Conservation (phyloP, 345 rosid species). For the Anacardium occidentale region DNA sequence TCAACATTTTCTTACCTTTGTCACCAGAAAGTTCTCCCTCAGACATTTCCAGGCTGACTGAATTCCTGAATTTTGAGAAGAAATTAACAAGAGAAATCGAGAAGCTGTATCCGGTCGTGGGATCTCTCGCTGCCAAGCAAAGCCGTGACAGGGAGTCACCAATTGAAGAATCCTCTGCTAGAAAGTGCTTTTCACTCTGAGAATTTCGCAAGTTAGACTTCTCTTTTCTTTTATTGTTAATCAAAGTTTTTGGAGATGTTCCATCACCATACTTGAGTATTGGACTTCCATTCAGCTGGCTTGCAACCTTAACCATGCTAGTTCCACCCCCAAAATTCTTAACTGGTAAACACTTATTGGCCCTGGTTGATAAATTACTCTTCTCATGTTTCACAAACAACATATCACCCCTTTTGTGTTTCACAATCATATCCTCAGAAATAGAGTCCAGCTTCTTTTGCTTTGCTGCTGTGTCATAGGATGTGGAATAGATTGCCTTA, state of each 20-base stretch:
- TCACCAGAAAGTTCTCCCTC: constrained; percentile 24
- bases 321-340: constrained; percentile 39
- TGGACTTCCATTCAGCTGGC: constrained; percentile 26
- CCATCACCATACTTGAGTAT: constrained; percentile 20
- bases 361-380: constrained; percentile 19
- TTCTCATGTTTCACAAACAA: constrained; percentile 28
- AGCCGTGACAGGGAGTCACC: constrained; percentile 37
- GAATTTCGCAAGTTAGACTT: constrained; percentile 27
- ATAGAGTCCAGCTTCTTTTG: constrained; percentile 10
- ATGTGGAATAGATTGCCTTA: constrained; percentile 32
- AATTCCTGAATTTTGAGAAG: constrained; percentile 43
- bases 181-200: constrained; percentile 16
- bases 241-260: not conserved
- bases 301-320: constrained; percentile 38
- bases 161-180: constrained; percentile 31
- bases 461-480: constrained; percentile 24
- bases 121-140: constrained; percentile 35
- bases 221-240: constrained; percentile 16
- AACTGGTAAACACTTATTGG: constrained; percentile 27
- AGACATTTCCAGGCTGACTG: constrained; percentile 29
- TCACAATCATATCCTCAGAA: constrained; percentile 17
- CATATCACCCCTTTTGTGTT: constrained; percentile 18
- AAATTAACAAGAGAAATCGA: constrained; percentile 28
- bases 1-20: constrained; percentile 30
- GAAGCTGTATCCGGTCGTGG: constrained; percentile 29